A percentile compares a stretch with the other conserved stretches of the same genome.
These are phyloP conservation scores for Eucalyptus virginea DNA, from an alignment of 345 rosid species.

Conservation along the genomic window DNA sequence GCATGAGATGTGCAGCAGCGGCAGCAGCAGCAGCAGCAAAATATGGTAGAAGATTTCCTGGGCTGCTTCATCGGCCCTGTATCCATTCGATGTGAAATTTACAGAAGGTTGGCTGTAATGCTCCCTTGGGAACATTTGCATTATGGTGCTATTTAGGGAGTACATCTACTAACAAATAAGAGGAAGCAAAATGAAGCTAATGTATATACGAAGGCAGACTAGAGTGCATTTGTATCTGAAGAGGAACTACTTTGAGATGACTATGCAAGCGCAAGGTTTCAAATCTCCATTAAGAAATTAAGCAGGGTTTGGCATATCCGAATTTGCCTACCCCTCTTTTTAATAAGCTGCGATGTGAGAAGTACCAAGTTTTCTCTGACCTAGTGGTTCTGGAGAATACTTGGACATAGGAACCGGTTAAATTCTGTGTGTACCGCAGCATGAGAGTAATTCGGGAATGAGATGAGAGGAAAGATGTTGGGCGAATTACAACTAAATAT, in stretches of 20 bases:
- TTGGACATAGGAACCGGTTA: not conserved
- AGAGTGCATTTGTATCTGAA: not conserved
- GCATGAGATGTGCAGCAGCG: constrained; percentile 46
- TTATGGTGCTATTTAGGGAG: constrained; percentile 47
- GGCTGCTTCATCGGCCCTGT: constrained; percentile 65
- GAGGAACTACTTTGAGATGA: not conserved
- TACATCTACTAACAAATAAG: not conserved
- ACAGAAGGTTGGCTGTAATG: constrained; percentile 19
- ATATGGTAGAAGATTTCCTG: constrained; percentile 28
- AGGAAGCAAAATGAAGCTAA: not conserved
- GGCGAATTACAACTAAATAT: not conserved
- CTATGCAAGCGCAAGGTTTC: not conserved
- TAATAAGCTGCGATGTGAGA: not conserved
- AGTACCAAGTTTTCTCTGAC: not conserved
- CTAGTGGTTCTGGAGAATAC: not conserved
- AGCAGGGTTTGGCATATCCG: not conserved
- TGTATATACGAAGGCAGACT: not conserved
- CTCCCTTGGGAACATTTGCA: constrained; percentile 65
- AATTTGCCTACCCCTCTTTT: not conserved
- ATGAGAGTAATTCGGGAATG: not conserved
- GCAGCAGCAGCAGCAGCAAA: constrained; percentile 9
- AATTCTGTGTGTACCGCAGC: not conserved
- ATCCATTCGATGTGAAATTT: constrained; percentile 77
- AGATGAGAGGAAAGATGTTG: not conserved
- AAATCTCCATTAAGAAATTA: not conserved